These are phyloP conservation scores for Coleophoma eucalyptorum DNA, from an alignment of 2,329 filamentous ascomycete species.

Conservation along the genomic window DNA sequence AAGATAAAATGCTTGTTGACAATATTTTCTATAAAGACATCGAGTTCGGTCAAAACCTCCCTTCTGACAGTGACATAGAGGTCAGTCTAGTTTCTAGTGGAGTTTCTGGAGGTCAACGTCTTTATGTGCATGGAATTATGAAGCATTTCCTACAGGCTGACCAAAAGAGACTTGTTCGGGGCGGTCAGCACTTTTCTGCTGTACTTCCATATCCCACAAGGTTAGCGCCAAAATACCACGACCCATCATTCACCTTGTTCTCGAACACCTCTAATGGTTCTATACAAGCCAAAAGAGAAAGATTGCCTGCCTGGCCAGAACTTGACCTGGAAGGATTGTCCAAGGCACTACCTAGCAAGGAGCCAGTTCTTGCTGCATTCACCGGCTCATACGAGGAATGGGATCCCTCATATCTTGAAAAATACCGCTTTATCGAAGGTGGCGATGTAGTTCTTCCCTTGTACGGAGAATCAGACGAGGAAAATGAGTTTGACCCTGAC, in stretches of 20 bases:
- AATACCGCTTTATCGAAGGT: constrained; percentile 34
- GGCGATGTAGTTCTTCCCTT: constrained; percentile 41
- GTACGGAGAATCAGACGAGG: constrained; percentile 50
- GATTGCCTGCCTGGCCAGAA: constrained; percentile 26
- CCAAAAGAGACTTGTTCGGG: constrained; percentile 10
- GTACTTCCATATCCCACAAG: constrained; percentile 22
- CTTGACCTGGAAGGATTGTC: constrained; percentile 11
- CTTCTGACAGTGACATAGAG: constrained; percentile 20
- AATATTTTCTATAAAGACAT: constrained; percentile 35
- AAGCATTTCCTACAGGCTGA: constrained; percentile 33
- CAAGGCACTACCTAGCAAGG: constrained; percentile 8
- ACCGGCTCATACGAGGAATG: constrained; percentile 7
- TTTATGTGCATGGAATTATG: constrained; percentile 38
- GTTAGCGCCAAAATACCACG: constrained; percentile 18
- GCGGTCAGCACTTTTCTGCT: constrained; percentile 14
- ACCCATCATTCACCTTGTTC: constrained; percentile 29
- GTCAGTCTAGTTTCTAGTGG: constrained; percentile 14
- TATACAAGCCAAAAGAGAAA: constrained; percentile 19
- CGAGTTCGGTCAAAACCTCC: constrained; percentile 22
- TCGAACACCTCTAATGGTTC: constrained; percentile 10
- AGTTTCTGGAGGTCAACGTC: constrained; percentile 38
- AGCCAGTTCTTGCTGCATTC: constrained; percentile 6
- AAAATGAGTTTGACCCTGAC: constrained; percentile 52
- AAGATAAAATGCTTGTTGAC: constrained; percentile 30
- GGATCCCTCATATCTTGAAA: constrained; percentile 28